Percentiles rank a stretch among this genome's conserved stretches.
These are phyloP conservation scores for Pseudocercospora crystallina DNA, from an alignment of 2,329 filamentous ascomycete genomes.

Conservation along the genomic window DNA sequence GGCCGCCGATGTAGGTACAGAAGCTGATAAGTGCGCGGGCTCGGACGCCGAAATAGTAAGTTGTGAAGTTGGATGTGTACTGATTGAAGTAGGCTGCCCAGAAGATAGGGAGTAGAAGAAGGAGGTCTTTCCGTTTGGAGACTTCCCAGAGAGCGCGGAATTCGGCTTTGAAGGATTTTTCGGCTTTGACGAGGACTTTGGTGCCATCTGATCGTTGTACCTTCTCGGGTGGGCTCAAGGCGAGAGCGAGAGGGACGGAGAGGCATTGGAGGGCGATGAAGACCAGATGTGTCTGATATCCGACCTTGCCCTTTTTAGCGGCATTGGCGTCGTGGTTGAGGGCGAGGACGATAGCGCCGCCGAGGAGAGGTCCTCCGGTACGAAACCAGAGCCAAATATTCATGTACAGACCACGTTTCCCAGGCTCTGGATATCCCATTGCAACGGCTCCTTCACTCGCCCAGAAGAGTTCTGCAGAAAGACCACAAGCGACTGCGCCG, in stretches of 20 bases:
- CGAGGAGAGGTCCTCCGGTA: constrained; percentile 50
- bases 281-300: constrained; percentile 43
- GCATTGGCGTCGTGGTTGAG: constrained; percentile 49
- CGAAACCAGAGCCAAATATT: constrained; percentile 54
- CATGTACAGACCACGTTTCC: constrained; percentile 50
- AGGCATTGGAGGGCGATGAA: constrained; percentile 45
- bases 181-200: constrained; percentile 39
- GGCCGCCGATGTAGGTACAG: constrained; percentile 42
- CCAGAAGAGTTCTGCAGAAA: constrained; percentile 54
- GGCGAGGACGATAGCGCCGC: constrained; percentile 48
- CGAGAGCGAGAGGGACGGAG: constrained; percentile 40
- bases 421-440: constrained; percentile 50
- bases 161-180: constrained; percentile 43
- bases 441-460: constrained; percentile 52
- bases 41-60: constrained; percentile 48
- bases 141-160: constrained; percentile 39
- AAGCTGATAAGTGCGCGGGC: constrained; percentile 51
- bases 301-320: constrained; percentile 37
- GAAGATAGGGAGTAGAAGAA: constrained; percentile 46
- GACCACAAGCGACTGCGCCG: constrained; percentile 50
- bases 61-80: constrained; percentile 47
- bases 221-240: constrained; percentile 43
- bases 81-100: constrained; percentile 49
- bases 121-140: constrained; percentile 31
- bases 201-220: constrained; percentile 45